phyloP scores from a whole-genome alignment of 352 stramenopile species.

The Globisporangium echinulatum region DNA sequence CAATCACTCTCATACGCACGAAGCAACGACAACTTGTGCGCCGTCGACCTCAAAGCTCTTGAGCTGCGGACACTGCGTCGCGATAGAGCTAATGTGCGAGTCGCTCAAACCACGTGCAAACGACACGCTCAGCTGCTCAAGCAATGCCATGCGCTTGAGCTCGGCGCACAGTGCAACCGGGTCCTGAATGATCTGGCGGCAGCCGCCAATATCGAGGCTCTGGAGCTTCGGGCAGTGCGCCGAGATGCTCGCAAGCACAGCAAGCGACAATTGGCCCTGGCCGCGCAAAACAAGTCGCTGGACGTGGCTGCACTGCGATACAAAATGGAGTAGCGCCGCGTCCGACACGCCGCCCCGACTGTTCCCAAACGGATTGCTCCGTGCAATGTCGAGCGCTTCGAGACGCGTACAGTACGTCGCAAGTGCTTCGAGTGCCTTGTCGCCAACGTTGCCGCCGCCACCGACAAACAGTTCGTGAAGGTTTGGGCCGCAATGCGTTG shows the following conservation, averaged over 20 bases:
- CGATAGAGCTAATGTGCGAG: constrained; percentile 47
- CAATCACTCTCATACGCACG: constrained; percentile 10
- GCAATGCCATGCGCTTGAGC: constrained; percentile 33
- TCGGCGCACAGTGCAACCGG: constrained; percentile 30
- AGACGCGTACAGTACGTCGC: constrained; percentile 32
- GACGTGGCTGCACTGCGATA: constrained; percentile 30
- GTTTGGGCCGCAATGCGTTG: constrained; percentile 20
- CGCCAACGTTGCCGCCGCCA: constrained; percentile 38
- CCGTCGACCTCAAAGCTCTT: constrained; percentile 53
- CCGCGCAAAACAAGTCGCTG: constrained; percentile 42
- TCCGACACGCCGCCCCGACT: constrained; percentile 47
- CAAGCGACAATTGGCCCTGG: constrained; percentile 41
- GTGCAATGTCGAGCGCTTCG: constrained; percentile 42
- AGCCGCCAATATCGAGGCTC: constrained; percentile 52
- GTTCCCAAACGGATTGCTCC: constrained; percentile 62
- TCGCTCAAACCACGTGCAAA: constrained; percentile 41
- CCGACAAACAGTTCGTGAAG: constrained; percentile 38
- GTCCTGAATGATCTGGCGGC: constrained; percentile 48
- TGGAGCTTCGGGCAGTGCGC: constrained; percentile 32
- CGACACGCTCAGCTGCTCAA: constrained; percentile 51
- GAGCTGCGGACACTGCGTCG: constrained; percentile 45
- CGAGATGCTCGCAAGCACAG: constrained; percentile 31
- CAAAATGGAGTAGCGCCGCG: constrained; percentile 30
- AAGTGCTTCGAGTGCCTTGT: constrained; percentile 33
- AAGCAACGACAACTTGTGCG: constrained; percentile 13